Base-by-base conservation (phyloP, 768 basidiomycete species). In the Pleurotus djamor region DNA sequence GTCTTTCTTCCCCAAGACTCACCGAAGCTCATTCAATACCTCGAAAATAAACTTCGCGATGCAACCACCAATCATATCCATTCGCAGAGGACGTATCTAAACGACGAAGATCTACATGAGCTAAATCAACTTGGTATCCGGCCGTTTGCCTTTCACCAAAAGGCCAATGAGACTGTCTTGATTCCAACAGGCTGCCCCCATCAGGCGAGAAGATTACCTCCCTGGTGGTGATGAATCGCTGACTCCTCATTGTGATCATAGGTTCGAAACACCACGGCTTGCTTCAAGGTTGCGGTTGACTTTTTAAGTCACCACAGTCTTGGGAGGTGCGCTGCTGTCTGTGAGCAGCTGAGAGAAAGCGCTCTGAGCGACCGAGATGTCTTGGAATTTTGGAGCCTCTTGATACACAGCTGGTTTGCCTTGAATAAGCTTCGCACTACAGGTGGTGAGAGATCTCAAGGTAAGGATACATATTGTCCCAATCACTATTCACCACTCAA, bases 151-250 rank as follows among this genome's bases (percentile, higher is more conserved):
- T 55, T 55, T 28, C 14, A 13, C 8, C 52, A 55, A 38, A 13
- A 28, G n/a, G 52, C 36, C 38, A 38, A 38, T 6, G 52, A 55
- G 12, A 28, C 37, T 16, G 52, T 55, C 3, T 28, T 55, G 34
- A 55, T 55, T 14, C 52, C 52, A 8, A 55, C 52, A 13, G 52
- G 52, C 21, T 55, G 36, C 13, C 37, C 52, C 13, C 35, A 55
- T 28, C 52, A 55, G 37, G 52, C 44, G 17, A 13, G n/a, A n/a
- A 36, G 10, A 16, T 41, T 35, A 35, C 10, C 33, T 52, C 51
- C n/a, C n/a, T n/a, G n/a, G n/a, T n/a, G n/a, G n/a, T 34, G 14
- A 33, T 52, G 36, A 52, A 37, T 13, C 37, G 51, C 32, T 5
- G 34, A 34, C 36, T 28, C 12, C 34, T 21, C 48, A 28, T 32